Base-by-base conservation (phyloP, 176 grass and related monocot species). In the Panicum miliaceum region DNA sequence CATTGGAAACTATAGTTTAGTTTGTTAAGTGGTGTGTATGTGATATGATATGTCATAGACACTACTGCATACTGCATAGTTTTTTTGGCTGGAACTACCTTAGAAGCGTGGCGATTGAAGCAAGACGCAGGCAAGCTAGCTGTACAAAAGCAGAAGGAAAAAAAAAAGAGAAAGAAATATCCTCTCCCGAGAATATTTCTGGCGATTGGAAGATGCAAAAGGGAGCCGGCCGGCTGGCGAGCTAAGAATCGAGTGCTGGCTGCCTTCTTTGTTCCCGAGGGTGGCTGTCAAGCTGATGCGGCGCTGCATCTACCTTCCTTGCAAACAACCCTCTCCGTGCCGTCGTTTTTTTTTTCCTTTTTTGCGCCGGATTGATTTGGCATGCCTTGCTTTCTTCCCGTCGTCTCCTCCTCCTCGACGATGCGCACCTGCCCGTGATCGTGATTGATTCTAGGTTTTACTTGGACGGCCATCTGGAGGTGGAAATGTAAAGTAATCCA, bases 201-300 rank as follows among this genome's bases (percentile, higher is more conserved):
- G 1, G 52, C 27, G 89, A 84, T 47, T 26, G 84, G 79, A 87
- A 87, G 80, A 90, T 75, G 85, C 81, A 87, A 70, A 76, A 87
- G 81, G 69, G 82, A 80, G 77, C 34, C 19, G 47, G 78, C 47
- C 68, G 70, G 68, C 25, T 45, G 45, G 83, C 25, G 45, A 35
- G 83, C 40, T 75, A 62, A 83, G 84, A 87, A 90, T 84, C 89
- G 75, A 87, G 80, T 80, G 68, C 80, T 32, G 29, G 29, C 29
- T 84, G 81, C 68, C 75, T 76, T 90, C 84, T 80, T 90, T 87
- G 84, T 87, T 87, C 84, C 81, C 84, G 53, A 90, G 80, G 75
- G 75, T 80, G 80, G n/a, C 46, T 86, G 84, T 82, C 84, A 79
- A 37, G 12, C 8, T 38, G 83, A 86, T 64, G 71, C 77, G 35